Conservation (phyloP, 2,329 filamentous ascomycete species). For the Thermochaetoides dissita region DNA sequence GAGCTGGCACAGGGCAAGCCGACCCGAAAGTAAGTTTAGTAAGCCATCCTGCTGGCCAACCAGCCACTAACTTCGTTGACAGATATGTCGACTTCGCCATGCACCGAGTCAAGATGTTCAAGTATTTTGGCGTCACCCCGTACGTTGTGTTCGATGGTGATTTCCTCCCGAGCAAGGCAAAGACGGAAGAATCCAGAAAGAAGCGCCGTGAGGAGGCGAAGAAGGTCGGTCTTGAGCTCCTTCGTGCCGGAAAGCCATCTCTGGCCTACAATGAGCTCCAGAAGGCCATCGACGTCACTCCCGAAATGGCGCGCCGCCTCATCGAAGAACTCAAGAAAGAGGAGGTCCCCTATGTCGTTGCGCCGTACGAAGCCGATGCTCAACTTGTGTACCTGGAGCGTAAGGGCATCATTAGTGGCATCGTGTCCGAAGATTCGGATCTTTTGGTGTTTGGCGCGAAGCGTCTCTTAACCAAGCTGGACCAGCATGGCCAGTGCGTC, state of each 20-base stretch:
- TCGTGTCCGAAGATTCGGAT: conserved; percentile 93
- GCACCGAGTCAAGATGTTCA: conserved; percentile 82
- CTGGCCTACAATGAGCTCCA: conserved; percentile 80
- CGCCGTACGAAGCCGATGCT: conserved; percentile 95
- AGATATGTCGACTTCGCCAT: conserved; percentile 86
- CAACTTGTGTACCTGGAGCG: conserved; percentile 89
- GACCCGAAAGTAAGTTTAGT: conserved; percentile 59
- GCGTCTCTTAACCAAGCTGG: conserved; percentile 80
- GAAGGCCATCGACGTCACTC: conserved; percentile 90
- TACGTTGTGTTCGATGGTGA: conserved; percentile 96
- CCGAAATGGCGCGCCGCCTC: conserved; percentile 81
- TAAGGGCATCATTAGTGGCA: conserved; percentile 69
- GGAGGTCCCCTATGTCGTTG: conserved; percentile 75
- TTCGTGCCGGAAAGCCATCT: conserved; percentile 65
- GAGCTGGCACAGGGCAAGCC: conserved; percentile 81
- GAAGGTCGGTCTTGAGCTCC: conserved; percentile 59
- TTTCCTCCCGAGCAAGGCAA: conserved; percentile 82
- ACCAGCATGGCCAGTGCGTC: conserved; percentile 83
- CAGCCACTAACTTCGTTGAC: not conserved
- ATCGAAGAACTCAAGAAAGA: conserved; percentile 83
- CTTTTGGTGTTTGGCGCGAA: conserved; percentile 89
- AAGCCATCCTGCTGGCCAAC: conserved; percentile 4
- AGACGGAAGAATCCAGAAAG: conserved; percentile 67
- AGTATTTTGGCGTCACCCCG: conserved; percentile 85
- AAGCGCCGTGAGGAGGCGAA: conserved; percentile 64